A percentile compares a stretch with the other conserved stretches of the same genome.
Evolutionary conservation across 2,329 filamentous ascomycete species (phyloP).

Genomic region (Teratosphaeria gauchensis): DNA sequence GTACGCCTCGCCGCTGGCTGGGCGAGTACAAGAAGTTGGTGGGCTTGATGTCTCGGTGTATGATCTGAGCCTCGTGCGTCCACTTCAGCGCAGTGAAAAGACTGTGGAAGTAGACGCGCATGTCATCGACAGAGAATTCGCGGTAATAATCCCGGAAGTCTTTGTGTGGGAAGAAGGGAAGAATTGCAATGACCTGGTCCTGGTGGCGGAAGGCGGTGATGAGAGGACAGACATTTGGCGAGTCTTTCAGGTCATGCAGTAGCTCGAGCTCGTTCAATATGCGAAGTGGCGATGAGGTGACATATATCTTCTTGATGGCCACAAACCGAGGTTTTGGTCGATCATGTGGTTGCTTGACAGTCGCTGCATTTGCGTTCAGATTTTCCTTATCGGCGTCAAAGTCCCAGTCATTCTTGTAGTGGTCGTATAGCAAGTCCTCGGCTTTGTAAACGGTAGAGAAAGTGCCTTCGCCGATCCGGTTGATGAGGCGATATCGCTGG

Average conservation of each 20-base stretch:
- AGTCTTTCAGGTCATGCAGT: conserved; percentile 75
- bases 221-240: conserved; percentile 78
- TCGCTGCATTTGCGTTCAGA: conserved; percentile 4
- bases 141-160: conserved; percentile 95
- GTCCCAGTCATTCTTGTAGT: conserved; percentile 83
- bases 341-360: conserved; percentile 8
- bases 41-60: conserved; percentile 60
- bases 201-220: conserved; percentile 94
- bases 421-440: conserved; percentile 78
- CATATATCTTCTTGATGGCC: conserved; percentile 98
- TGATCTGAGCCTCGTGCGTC: conserved; percentile 73
- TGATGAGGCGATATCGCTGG: conserved; percentile 79
- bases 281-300: conserved; percentile 84
- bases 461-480: conserved; percentile 95
- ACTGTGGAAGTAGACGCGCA: conserved; percentile 79
- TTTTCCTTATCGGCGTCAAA: conserved; percentile 41
- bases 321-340: conserved; percentile 60
- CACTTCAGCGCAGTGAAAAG: conserved; percentile 76
- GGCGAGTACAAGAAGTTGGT: conserved; percentile 96
- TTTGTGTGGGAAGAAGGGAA: conserved; percentile 90
- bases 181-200: conserved; percentile 88
- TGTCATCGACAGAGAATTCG: conserved; percentile 75
- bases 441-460: conserved; percentile 99
- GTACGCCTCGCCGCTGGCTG: conserved; percentile 66
- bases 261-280: conserved; percentile 96